These are phyloP conservation scores for Shiraia bambusicola DNA, from an alignment of 2,329 filamentous ascomycete species.

Conservation along the genomic window DNA sequence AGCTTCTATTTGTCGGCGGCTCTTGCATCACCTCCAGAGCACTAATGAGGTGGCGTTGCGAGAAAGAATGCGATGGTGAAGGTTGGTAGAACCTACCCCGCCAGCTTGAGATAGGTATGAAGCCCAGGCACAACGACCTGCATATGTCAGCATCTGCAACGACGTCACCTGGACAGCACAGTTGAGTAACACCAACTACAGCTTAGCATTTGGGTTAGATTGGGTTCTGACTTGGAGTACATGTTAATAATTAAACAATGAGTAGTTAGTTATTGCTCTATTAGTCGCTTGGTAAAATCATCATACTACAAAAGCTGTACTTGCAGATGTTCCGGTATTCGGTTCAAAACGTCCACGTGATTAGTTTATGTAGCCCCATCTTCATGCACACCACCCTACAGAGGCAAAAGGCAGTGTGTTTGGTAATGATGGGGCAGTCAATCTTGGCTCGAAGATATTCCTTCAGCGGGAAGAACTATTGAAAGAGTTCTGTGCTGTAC, in stretches of 20 bases:
- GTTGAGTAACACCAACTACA: neutral
- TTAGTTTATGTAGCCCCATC: constrained; percentile 56
- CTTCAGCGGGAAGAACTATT: constrained; percentile 66
- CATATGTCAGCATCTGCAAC: constrained; percentile 8
- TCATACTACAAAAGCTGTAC: neutral
- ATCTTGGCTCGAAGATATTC: constrained; percentile 68
- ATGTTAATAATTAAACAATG: neutral
- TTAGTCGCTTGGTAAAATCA: neutral
- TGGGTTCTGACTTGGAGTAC: neutral
- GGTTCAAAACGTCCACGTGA: constrained; percentile 3
- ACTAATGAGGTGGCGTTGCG: constrained; percentile 7
- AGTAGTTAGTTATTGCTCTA: constrained; percentile 11
- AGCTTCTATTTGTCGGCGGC: constrained; percentile 14
- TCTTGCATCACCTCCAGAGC: constrained; percentile 30
- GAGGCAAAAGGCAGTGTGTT: constrained; percentile 58
- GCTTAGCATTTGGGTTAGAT: too few relatives aligned
- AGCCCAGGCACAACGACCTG: constrained; percentile 7
- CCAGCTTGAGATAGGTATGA: constrained; percentile 5
- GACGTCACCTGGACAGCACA: constrained; percentile 13
- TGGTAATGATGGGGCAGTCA: constrained; percentile 62
- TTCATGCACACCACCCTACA: constrained; percentile 64
- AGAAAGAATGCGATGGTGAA: constrained; percentile 4
- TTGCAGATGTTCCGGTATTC: neutral
- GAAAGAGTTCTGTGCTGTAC: constrained; percentile 65
- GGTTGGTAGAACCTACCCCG: constrained; percentile 19